A percentile compares a stretch with the other conserved stretches of the same genome.
phyloP scores from a whole-genome alignment of 306 rosid genomes.

The Vigna hirtella region DNA sequence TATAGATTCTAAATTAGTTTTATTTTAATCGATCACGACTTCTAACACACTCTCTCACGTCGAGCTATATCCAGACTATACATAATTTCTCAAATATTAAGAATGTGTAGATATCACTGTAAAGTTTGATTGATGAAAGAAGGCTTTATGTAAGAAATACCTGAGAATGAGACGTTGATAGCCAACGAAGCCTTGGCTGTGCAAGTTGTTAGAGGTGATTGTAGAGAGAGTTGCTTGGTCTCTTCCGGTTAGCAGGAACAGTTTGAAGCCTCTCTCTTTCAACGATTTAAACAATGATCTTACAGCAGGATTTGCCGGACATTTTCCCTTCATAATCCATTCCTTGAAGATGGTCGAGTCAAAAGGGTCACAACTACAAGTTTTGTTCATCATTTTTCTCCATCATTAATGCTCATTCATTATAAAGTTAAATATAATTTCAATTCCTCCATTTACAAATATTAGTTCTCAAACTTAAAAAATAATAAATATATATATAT shows the following conservation, averaged over 20 bases:
- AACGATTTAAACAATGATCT: conserved; percentile 49
- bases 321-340: conserved; percentile 71
- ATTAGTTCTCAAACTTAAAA: too few relatives aligned
- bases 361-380: conserved; percentile 61
- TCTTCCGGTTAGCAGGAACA: conserved; percentile 80
- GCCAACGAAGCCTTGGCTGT: conserved; percentile 66
- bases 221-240: conserved; percentile 55
- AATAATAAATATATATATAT: too few relatives aligned
- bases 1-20: too few relatives aligned
- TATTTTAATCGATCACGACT: too few relatives aligned
- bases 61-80: too few relatives aligned
- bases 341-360: conserved; percentile 69
- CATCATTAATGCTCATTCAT: too few relatives aligned
- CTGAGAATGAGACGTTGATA: conserved; percentile 78
- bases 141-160: conserved; percentile 23
- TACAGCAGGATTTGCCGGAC: conserved; percentile 58
- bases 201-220: conserved; percentile 68
- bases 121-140: neutral
- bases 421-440: too few relatives aligned
- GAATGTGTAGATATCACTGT: too few relatives aligned
- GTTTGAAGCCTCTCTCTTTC: conserved; percentile 61
- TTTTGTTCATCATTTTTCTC: too few relatives aligned
- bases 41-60: too few relatives aligned
- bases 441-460: too few relatives aligned
- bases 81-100: too few relatives aligned